These are phyloP conservation scores for Trametes villosa DNA, from an alignment of 768 basidiomycete genomes.

Conservation along the genomic window DNA sequence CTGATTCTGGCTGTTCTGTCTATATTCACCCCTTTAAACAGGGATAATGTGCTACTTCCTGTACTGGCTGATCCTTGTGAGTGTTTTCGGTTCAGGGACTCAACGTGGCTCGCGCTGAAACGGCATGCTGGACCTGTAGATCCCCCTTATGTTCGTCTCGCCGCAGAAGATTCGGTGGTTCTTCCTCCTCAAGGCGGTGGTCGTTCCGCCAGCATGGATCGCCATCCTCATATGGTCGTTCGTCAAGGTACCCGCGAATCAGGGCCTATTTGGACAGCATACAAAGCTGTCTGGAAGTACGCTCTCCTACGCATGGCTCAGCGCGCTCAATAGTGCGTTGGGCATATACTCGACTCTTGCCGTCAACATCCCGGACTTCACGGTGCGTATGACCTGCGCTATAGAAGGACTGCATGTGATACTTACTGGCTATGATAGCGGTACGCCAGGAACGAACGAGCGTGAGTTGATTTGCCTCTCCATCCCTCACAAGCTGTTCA, in stretches of 20 bases:
- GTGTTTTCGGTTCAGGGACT: not conserved
- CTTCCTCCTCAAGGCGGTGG: constrained; percentile 65
- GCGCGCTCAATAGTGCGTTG: constrained; percentile 74
- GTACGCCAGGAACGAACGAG: constrained; percentile 70
- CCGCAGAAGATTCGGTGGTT: constrained; percentile 79
- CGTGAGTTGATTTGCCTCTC: constrained; percentile 42
- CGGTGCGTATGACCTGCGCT: constrained; percentile 32
- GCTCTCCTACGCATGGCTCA: constrained; percentile 78
- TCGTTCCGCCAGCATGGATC: constrained; percentile 49
- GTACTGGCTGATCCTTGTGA: constrained; percentile 66
- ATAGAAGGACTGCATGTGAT: not conserved
- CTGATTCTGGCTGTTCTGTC: too few species aligned
- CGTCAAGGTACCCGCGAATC: constrained; percentile 58
- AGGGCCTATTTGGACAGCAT: constrained; percentile 59
- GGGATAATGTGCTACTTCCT: constrained; percentile 78
- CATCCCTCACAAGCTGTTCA: not conserved
- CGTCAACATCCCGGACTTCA: constrained; percentile 88
- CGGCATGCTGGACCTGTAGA: constrained; percentile 38
- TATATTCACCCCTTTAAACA: too few species aligned
- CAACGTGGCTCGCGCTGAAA: not conserved
- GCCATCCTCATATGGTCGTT: constrained; percentile 82
- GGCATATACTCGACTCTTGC: constrained; percentile 75
- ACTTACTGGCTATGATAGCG: constrained; percentile 43
- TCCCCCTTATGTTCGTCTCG: constrained; percentile 76
- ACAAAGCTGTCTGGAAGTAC: constrained; percentile 54